Conservation (phyloP, 352 stramenopile genomes). For the Phytophthora ohioensis region DNA sequence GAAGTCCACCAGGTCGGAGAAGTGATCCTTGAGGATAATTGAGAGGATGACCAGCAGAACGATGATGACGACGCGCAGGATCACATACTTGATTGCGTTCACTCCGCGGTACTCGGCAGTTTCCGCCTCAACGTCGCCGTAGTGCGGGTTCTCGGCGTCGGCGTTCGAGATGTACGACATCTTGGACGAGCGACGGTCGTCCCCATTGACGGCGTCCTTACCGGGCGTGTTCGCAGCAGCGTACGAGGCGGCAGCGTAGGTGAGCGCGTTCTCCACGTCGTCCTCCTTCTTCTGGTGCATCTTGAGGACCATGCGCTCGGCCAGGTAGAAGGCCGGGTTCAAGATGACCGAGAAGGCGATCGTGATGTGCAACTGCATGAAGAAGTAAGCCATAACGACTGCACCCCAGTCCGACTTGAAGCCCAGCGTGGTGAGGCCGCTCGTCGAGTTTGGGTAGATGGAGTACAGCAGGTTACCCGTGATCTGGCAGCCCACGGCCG, state of each 20-base stretch:
- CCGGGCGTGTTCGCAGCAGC: slow-evolving; percentile 22
- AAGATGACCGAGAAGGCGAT: slow-evolving; percentile 53
- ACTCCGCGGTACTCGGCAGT: slow-evolving; percentile 44
- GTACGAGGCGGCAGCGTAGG: slow-evolving; percentile 32
- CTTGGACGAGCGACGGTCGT: slow-evolving; percentile 41
- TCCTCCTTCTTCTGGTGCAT: slow-evolving; percentile 50
- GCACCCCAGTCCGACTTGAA: slow-evolving; percentile 43
- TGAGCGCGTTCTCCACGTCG: slow-evolving; percentile 34
- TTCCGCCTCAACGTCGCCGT: slow-evolving; percentile 35
- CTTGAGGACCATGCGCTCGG: slow-evolving; percentile 42
- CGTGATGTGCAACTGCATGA: slow-evolving; percentile 41
- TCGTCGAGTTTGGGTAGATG: slow-evolving; percentile 45
- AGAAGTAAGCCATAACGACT: slow-evolving; percentile 41
- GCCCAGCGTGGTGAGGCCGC: slow-evolving; percentile 43
- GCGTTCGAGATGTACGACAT: slow-evolving; percentile 53
- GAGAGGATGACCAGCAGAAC: slow-evolving; percentile 47
- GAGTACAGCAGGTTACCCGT: slow-evolving; percentile 62
- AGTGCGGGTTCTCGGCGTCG: slow-evolving; percentile 42
- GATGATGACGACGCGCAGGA: slow-evolving; percentile 49
- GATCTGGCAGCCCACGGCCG: slow-evolving; percentile 61
- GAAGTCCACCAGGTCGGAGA: slow-evolving; percentile 51
- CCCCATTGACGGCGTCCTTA: slow-evolving; percentile 26
- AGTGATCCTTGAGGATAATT: slow-evolving; percentile 48
- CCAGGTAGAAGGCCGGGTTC: slow-evolving; percentile 47
- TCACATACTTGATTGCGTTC: slow-evolving; percentile 48